Percentiles rank a stretch among this genome's conserved stretches.
phyloP scores from a whole-genome alignment of 257 asterid genomes.

The Solanum corneliomulleri region DNA sequence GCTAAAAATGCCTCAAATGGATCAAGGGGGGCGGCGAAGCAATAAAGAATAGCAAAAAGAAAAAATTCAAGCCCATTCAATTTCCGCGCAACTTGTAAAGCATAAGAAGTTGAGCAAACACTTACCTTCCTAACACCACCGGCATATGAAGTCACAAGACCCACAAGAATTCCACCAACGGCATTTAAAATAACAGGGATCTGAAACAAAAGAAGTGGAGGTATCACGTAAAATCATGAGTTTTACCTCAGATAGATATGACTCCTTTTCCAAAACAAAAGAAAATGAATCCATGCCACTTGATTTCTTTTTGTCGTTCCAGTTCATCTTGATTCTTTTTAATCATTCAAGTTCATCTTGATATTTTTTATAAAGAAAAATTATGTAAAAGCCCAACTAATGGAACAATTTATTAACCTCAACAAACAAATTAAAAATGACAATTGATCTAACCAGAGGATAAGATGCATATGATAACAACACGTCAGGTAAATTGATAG shows the following conservation, averaged over 20 bases:
- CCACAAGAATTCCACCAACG: conserved; percentile 94
- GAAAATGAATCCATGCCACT: neutral
- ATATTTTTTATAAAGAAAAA: neutral
- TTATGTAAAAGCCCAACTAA: neutral
- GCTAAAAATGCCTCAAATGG: neutral
- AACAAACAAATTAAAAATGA: neutral
- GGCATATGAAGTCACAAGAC: conserved; percentile 89
- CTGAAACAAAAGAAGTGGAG: conserved; percentile 32
- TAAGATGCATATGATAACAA: neutral
- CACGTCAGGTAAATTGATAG: neutral
- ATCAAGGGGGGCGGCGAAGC: neutral
- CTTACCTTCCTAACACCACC: conserved; percentile 94
- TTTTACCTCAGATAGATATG: neutral
- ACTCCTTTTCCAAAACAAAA: neutral
- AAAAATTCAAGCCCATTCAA: neutral
- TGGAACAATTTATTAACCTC: neutral
- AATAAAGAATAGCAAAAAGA: neutral
- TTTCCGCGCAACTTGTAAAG: neutral
- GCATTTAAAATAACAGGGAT: conserved; percentile 82
- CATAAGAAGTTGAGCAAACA: neutral
- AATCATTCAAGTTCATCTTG: neutral
- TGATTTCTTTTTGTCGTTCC: neutral
- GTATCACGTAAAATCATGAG: neutral
- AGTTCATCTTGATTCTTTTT: neutral
- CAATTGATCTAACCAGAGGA: neutral